Evolutionary conservation across 129 eudicot genomes (phyloP), one percentile per base, ranked within the genome.

Genomic region (Tanacetum coccineum): DNA sequence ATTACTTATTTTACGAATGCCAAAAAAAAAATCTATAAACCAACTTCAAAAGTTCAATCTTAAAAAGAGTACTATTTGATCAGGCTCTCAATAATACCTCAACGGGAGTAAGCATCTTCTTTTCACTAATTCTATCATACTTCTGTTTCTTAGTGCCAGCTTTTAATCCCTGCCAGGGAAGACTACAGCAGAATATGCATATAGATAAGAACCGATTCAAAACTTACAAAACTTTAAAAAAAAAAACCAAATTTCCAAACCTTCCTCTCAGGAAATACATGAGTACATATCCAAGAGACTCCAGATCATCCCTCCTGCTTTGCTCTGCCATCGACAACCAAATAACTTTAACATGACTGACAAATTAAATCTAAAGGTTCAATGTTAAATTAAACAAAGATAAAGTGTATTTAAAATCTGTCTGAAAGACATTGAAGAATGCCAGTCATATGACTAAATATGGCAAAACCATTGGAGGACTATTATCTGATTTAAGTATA

Each of bases 261-360:
- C 96, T 88, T 85, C 96, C 96, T 74, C 96, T 80, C 64, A 88
- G 65, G 64, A 88, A 88, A 72, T 88, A 88, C 96, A 88, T 85
- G 15, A 88, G 96, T 65, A 88, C 89, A 58, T 88, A 88, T 67
- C 96, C 96, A 68, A 88, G 92, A 73, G 92, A 88, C 75, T 88
- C 96, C 64, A 88, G 77, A 81, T 88, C 96, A 72, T 88, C 96
- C 78, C 96, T 78, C 81, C 96, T 85, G 82, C 96, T 88, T 79
- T 88, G 96, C 72, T 88, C 96, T 88, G 83, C 68, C 55, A 59
- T 53, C 52, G 28, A 9, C 36, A 70, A 67, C 42, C 47, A 59
- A 44, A 69, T 52, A 4, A 13, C 65, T 28, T 4, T 55, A 53
- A 13, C 32, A 40, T 18, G 1, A 19, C 72, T 53, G 36, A 54